Base-by-base conservation (phyloP, 164 flowering plant genomes). In the Malania oleifera region DNA sequence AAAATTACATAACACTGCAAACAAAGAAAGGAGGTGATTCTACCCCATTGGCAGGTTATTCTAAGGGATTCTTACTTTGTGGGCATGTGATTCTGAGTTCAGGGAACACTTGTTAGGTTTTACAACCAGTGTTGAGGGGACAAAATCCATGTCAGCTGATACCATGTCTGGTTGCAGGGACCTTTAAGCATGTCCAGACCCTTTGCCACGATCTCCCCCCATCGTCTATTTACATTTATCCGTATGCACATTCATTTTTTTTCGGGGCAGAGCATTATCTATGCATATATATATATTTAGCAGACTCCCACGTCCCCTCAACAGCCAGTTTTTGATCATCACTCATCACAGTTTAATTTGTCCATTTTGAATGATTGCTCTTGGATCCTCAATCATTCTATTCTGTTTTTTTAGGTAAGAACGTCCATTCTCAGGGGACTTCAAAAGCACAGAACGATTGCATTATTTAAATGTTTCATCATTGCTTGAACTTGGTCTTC, bases 251-350 rank as follows among this genome's bases (percentile, higher is more conserved):
- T 18, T n/a, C n/a, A n/a, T n/a, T n/a, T n/a, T n/a, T n/a, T n/a
- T n/a, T n/a, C n/a, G n/a, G n/a, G n/a, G n/a, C n/a, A n/a, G n/a
- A n/a, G n/a, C n/a, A n/a, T n/a, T n/a, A n/a, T n/a, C n/a, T n/a
- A n/a, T n/a, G n/a, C 18, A 44, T 24, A 44, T 20, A 19, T 18
- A 14, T 44, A n/a, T 20, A 18, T 18, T 19, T 22, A 34, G 54
- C 52, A 18, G 65, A 53, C 43, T 1, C 47, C 58, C 65, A 61
- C 65, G 65, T 61, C 52, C 47, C 27, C 51, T 29, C 45, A 25
- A 29, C 28, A 18, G 39, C 38, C 50, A 38, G 28, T 26, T 31
- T 31, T 9, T 31, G 4, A 31, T 31, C 35, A 31, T 9, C 4
- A 31, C 35, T 31, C 4, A 4, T 31, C 35, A 31, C 35, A 9